A percentile compares a stretch with the other conserved stretches of the same genome.
Evolutionary conservation across 495 filamentous ascomycete genomes (phyloP).

Genomic region (Neurospora sp.): DNA sequence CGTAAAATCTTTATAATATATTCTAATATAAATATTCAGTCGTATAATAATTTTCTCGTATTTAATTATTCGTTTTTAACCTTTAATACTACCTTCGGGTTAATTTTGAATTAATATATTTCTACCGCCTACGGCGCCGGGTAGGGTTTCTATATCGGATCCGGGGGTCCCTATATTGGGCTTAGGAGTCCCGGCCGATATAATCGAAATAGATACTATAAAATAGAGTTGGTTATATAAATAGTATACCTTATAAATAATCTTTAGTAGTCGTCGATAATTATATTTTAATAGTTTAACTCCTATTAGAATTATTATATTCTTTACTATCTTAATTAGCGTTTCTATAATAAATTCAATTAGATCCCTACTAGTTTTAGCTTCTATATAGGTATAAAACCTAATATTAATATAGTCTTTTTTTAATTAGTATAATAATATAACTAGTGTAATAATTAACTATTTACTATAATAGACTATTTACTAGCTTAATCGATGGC

Average conservation of each 20-base stretch:
- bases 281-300: not conserved
- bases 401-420: too few species aligned
- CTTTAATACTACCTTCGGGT: not conserved
- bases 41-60: not conserved
- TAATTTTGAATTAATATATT: not conserved
- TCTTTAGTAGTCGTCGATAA: not conserved
- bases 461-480: too few species aligned
- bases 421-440: too few species aligned
- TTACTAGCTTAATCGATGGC: too few species aligned
- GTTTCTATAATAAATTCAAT: not conserved
- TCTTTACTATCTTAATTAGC: not conserved
- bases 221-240: not conserved
- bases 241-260: not conserved
- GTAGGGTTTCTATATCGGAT: not conserved
- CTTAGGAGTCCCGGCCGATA: not conserved
- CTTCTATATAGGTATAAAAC: not conserved
- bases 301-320: not conserved
- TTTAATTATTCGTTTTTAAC: not conserved
- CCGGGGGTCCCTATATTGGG: not conserved
- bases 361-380: not conserved
- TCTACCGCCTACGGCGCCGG: too few species aligned
- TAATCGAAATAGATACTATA: not conserved
- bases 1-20: not conserved
- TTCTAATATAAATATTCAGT: not conserved
- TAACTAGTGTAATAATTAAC: too few species aligned